Conservation (phyloP, 2,329 filamentous ascomycete genomes). For the Arachnopeziza araneosa region DNA sequence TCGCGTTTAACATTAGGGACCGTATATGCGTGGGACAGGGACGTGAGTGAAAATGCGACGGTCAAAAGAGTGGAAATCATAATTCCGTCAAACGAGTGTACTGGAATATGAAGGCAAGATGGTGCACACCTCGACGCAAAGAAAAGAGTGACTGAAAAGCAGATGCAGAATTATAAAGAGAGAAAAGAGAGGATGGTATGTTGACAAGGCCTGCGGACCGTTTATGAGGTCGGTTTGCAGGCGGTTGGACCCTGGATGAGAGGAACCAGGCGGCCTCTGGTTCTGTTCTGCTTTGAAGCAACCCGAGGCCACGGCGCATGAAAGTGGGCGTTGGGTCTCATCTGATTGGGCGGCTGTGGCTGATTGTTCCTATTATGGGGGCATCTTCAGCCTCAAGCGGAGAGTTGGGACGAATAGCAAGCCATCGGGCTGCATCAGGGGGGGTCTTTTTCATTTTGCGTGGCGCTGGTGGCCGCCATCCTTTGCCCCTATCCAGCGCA, state of each 20-base stretch:
- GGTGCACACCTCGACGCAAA: neutral
- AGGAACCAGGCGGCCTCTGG: neutral
- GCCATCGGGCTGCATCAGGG: too few species aligned
- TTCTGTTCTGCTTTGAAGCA: neutral
- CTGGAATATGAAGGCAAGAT: neutral
- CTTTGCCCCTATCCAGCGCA: neutral
- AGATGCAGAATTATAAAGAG: neutral
- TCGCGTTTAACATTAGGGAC: conserved; percentile 2
- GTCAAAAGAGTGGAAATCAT: conserved; percentile 12
- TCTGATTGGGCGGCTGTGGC: neutral
- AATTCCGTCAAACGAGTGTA: neutral
- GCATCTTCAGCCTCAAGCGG: neutral
- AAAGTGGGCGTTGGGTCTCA: too few species aligned
- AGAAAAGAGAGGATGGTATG: neutral
- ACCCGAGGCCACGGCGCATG: too few species aligned
- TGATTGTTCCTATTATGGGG: neutral
- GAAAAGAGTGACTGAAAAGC: neutral
- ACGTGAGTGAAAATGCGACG: conserved; percentile 4
- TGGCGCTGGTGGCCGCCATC: neutral
- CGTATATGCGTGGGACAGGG: conserved; percentile 3
- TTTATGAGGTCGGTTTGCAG: neutral
- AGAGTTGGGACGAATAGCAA: neutral
- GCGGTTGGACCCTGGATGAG: too few species aligned
- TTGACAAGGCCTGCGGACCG: neutral
- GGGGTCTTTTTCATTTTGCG: neutral